Conservation (phyloP, 345 rosid species). For the Excoecaria cochinchinensis region DNA sequence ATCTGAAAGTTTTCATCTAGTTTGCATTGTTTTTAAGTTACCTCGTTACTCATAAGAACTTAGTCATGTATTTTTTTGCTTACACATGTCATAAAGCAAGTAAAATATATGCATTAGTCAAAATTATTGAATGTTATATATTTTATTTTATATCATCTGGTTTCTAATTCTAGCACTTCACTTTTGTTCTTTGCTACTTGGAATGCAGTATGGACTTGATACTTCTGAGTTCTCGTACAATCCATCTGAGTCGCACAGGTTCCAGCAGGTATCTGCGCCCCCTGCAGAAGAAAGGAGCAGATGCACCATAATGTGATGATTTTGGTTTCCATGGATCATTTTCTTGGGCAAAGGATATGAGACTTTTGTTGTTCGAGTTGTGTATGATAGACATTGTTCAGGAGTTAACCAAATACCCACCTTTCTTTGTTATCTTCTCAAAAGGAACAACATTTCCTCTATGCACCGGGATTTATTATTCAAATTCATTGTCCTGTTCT, state of each 20-base stretch:
- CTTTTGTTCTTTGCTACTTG: conserved; percentile 2
- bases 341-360: conserved; percentile 22
- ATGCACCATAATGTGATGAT: conserved; percentile 74
- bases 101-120: too few species aligned
- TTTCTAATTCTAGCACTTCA: not conserved
- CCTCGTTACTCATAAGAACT: too few species aligned
- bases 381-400: conserved; percentile 31
- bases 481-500: conserved; percentile 3
- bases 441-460: conserved; percentile 10
- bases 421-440: conserved; percentile 1
- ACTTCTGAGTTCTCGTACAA: conserved; percentile 92
- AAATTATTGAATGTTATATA: not conserved
- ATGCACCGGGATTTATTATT: conserved; percentile 8
- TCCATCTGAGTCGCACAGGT: conserved; percentile 76
- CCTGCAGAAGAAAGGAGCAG: conserved; percentile 80
- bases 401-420: conserved; percentile 13
- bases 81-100: too few species aligned
- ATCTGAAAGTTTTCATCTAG: not conserved
- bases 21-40: not conserved
- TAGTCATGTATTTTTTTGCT: too few species aligned
- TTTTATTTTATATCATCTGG: not conserved
- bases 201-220: conserved; percentile 86
- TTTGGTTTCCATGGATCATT: conserved; percentile 17
- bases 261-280: conserved; percentile 60
- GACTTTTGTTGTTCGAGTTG: conserved; percentile 20